Evolutionary conservation across 345 rosid genomes (phyloP).

Genomic region (Noccaea bulbosa): DNA sequence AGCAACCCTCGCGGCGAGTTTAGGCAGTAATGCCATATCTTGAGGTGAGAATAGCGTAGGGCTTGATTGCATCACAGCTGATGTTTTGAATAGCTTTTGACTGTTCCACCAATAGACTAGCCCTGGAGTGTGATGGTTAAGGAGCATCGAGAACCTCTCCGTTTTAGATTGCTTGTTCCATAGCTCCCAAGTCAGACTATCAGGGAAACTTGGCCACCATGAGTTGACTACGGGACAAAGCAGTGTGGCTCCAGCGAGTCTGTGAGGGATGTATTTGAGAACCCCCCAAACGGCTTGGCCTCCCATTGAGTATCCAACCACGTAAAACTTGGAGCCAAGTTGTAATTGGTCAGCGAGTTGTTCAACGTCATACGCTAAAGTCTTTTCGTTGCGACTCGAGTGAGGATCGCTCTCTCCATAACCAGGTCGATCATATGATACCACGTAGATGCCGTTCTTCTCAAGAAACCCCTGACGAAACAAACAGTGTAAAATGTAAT

Average conservation of each 20-base stretch:
- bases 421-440: conserved; percentile 83
- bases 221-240: conserved; percentile 58
- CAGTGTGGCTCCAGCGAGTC: conserved; percentile 61
- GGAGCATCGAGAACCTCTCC: conserved; percentile 53
- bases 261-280: conserved; percentile 72
- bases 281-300: conserved; percentile 51
- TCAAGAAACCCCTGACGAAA: conserved; percentile 69
- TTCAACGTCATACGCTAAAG: conserved; percentile 76
- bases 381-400: conserved; percentile 51
- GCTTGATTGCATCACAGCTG: conserved; percentile 40
- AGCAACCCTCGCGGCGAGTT: conserved; percentile 49
- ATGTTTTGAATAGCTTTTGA: conserved; percentile 52
- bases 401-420: conserved; percentile 46
- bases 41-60: conserved; percentile 45
- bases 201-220: conserved; percentile 67
- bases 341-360: conserved; percentile 86
- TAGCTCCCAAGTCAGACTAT: conserved; percentile 55
- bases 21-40: conserved; percentile 45
- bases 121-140: conserved; percentile 62
- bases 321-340: conserved; percentile 72
- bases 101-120: conserved; percentile 69
- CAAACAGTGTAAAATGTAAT: neutral
- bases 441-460: conserved; percentile 66
- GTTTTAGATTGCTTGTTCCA: conserved; percentile 49
- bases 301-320: conserved; percentile 55